Evolutionary conservation across 179 eudicot genomes (phyloP).

Genomic region (Sideroxylon spinosum): DNA sequence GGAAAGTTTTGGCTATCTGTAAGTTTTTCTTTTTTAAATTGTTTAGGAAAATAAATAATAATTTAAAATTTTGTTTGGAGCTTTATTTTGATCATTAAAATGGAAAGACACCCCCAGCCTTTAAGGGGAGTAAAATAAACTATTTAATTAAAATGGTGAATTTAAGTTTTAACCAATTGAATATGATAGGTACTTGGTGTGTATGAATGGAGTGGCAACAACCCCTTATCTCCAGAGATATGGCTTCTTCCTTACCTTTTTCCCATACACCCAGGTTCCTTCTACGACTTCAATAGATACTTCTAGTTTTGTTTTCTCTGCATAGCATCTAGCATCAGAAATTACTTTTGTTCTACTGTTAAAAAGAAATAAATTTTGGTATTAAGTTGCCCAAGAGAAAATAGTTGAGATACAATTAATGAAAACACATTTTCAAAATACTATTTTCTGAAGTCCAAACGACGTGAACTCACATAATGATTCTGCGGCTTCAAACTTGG

Average conservation of each 20-base stretch:
- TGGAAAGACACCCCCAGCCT: no score
- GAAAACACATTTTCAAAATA: no score
- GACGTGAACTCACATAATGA: no score
- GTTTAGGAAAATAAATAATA: no score
- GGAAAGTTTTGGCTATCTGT: conserved; percentile 84
- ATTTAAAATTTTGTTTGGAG: not conserved
- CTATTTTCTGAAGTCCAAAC: no score
- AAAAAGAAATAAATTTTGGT: no score
- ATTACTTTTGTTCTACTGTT: not conserved
- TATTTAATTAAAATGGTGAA: not conserved
- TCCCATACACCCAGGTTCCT: conserved; percentile 72
- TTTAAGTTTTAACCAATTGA: not conserved
- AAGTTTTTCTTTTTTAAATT: not conserved
- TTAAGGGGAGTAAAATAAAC: no score
- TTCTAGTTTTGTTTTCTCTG: not conserved
- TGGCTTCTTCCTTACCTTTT: conserved; percentile 66
- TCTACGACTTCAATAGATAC: no score
- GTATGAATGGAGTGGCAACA: conserved; percentile 74
- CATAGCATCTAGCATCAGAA: not conserved
- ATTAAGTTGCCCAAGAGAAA: no score
- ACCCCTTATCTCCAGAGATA: conserved; percentile 69
- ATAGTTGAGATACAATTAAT: no score
- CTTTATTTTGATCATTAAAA: no score
- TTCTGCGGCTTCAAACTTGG: no score
- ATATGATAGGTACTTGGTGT: conserved; percentile 57